Percentiles rank a stretch among this genome's conserved stretches.
Conservation (phyloP, 805 yeast genomes). For the Starmerella apicola region DNA sequence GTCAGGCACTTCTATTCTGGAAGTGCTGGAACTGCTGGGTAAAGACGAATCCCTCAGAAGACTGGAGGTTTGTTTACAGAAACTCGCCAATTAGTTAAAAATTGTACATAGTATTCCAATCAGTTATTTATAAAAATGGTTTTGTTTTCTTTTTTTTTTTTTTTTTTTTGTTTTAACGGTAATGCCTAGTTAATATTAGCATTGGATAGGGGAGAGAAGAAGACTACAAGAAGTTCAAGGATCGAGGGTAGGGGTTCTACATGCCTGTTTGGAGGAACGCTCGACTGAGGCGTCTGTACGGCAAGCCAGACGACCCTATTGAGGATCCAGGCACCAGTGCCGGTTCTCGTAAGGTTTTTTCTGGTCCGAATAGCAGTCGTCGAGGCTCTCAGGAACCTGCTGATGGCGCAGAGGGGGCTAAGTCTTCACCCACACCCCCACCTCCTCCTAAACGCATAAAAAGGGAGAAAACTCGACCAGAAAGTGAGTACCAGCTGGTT, state of each 20-base stretch:
- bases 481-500: constrained; percentile 20
- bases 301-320: constrained; percentile 16
- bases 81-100: too few relatives aligned
- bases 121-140: neutral
- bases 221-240: neutral
- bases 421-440: constrained; percentile 9
- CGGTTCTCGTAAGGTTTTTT: neutral
- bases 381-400: neutral
- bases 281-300: constrained; percentile 16
- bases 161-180: too few relatives aligned
- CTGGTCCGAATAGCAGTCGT: neutral
- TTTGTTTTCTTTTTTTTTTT: neutral
- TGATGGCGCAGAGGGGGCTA: too few relatives aligned
- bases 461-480: constrained; percentile 22
- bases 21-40: constrained; percentile 43
- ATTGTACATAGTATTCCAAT: too few relatives aligned
- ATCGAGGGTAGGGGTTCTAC: neutral
- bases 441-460: constrained; percentile 21
- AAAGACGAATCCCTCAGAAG: constrained; percentile 19
- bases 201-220: too few relatives aligned
- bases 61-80: neutral
- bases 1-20: constrained; percentile 58
- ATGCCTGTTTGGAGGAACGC: constrained; percentile 18
- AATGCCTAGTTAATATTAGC: too few relatives aligned
- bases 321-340: constrained; percentile 3